These are phyloP conservation scores for Starmera amethionina DNA, from an alignment of 805 yeast species.

Conservation along the genomic window DNA sequence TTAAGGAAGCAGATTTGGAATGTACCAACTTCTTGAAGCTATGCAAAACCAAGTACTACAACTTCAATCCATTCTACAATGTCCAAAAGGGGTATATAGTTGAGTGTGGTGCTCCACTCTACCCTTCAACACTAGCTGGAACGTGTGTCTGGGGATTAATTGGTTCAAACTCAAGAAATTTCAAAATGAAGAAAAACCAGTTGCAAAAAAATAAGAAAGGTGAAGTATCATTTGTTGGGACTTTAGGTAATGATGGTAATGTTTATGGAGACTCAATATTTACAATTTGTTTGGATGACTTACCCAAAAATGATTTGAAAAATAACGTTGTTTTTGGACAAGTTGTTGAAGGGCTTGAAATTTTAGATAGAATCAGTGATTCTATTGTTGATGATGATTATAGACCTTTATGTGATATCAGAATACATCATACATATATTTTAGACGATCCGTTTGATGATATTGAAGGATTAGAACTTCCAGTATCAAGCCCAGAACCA, in stretches of 20 bases:
- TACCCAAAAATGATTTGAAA: constrained; percentile 6
- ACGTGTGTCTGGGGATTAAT: constrained; percentile 22
- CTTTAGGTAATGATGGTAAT: neutral
- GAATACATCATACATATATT: constrained; percentile 41
- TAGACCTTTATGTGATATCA: constrained; percentile 37
- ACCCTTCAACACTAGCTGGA: constrained; percentile 27
- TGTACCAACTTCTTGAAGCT: constrained; percentile 41
- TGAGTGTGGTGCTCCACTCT: constrained; percentile 40
- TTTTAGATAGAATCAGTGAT: constrained; percentile 34
- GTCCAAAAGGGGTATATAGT: constrained; percentile 28
- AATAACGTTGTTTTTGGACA: constrained; percentile 33
- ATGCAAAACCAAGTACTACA: constrained; percentile 41
- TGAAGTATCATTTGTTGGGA: constrained; percentile 20
- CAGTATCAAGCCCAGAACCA: constrained; percentile 27
- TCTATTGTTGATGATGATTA: constrained; percentile 27
- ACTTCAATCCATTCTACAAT: constrained; percentile 39
- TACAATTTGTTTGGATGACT: constrained; percentile 25
- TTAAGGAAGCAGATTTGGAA: constrained; percentile 26
- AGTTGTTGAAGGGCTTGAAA: constrained; percentile 40
- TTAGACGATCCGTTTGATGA: constrained; percentile 46
- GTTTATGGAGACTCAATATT: constrained; percentile 27
- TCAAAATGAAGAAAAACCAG: constrained; percentile 14
- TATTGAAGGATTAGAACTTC: constrained; percentile 13
- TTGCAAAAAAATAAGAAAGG: constrained; percentile 22
- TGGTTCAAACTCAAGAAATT: constrained; percentile 8